Percentiles rank a stretch among this genome's conserved stretches.
Evolutionary conservation across 2,329 filamentous ascomycete genomes (phyloP).

Genomic region (Paecilomyces variotii): DNA sequence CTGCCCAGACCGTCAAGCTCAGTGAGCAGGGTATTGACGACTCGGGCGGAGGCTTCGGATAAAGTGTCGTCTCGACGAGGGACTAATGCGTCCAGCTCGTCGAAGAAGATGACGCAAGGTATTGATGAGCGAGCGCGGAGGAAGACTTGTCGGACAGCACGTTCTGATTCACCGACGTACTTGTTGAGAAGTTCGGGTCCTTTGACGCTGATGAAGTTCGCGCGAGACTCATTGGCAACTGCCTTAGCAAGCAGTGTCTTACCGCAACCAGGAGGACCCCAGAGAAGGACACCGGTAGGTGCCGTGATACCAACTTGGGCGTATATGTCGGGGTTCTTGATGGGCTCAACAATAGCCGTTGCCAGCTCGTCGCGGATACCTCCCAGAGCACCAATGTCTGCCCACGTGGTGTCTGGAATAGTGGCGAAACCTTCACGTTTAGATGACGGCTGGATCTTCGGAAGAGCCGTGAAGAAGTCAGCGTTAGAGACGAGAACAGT

Average conservation of each 20-base stretch:
- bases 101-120: slow-evolving; percentile 95
- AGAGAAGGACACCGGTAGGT: slow-evolving; percentile 82
- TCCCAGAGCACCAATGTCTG: slow-evolving; percentile 77
- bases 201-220: slow-evolving; percentile 97
- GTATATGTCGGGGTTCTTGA: slow-evolving; percentile 72
- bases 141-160: slow-evolving; percentile 87
- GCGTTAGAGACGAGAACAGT: slow-evolving; percentile 52
- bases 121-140: slow-evolving; percentile 74
- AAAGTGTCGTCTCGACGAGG: slow-evolving; percentile 71
- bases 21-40: slow-evolving; percentile 91
- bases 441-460: slow-evolving; percentile 68
- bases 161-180: slow-evolving; percentile 93
- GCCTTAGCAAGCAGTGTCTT: slow-evolving; percentile 96
- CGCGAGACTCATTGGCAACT: slow-evolving; percentile 88
- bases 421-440: slow-evolving; percentile 93
- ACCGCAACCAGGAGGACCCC: slow-evolving; percentile 93
- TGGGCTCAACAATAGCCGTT: slow-evolving; percentile 81
- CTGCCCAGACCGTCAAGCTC: slow-evolving; percentile 78
- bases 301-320: slow-evolving; percentile 67
- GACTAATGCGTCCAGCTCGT: slow-evolving; percentile 89
- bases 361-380: slow-evolving; percentile 73
- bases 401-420: slow-evolving; percentile 88
- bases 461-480: slow-evolving; percentile 67
- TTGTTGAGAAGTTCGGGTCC: slow-evolving; percentile 95
- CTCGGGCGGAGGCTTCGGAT: slow-evolving; percentile 74